Percentiles rank a stretch among this genome's conserved stretches.
Conservation (phyloP, 1,284 basidiomycete genomes). For the Cystobasidium slooffiae region DNA sequence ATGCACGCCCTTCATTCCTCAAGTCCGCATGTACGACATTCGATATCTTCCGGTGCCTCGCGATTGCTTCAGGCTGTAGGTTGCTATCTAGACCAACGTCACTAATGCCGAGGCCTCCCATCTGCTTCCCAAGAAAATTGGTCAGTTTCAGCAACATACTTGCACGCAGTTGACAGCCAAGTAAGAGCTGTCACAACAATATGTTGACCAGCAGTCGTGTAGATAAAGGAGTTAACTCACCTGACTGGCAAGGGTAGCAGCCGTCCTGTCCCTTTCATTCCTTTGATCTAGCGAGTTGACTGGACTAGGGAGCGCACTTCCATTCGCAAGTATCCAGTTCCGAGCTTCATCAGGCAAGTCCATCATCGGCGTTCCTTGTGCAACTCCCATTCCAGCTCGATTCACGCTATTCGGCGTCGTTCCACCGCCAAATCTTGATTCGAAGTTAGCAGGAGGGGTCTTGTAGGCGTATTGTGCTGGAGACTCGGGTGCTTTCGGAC, state of each 20-base stretch:
- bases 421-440: background rate
- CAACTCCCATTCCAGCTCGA: background rate
- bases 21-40: constrained; percentile 10
- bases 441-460: constrained; percentile 25
- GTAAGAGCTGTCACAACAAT: too few species aligned
- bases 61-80: background rate
- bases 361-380: constrained; percentile 31
- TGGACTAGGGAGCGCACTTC: constrained; percentile 30
- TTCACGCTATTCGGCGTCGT: background rate
- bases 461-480: constrained; percentile 27
- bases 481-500: constrained; percentile 1
- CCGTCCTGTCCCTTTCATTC: constrained; percentile 16
- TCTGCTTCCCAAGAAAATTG: constrained; percentile 7
- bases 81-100: background rate
- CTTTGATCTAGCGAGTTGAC: constrained; percentile 17
- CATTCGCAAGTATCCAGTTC: constrained; percentile 19
- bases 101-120: constrained; percentile 38
- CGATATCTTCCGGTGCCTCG: constrained; percentile 14
- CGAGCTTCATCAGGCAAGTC: constrained; percentile 40
- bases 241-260: constrained; percentile 1
- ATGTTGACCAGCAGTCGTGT: too few species aligned
- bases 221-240: background rate
- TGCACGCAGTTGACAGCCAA: background rate
- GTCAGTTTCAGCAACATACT: background rate
- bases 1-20: constrained; percentile 3